Percentiles rank a stretch among this genome's conserved stretches.
Evolutionary conservation across 2,329 filamentous ascomycete species (phyloP).

Genomic region (Sporothrix globosa): DNA sequence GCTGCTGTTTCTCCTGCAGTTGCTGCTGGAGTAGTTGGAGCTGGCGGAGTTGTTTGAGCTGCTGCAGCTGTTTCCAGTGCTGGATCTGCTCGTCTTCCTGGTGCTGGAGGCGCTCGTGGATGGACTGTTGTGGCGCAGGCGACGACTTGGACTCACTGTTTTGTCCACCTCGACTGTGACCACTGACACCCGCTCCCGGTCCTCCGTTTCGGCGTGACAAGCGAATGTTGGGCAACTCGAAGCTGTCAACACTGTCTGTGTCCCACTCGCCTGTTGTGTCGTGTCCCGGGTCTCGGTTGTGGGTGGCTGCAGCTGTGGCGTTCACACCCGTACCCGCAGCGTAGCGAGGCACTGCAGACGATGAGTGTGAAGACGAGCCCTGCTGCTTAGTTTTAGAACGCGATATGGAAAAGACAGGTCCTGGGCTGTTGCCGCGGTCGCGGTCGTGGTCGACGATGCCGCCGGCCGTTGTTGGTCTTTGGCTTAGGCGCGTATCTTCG

Average conservation of each 20-base stretch:
- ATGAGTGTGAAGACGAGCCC: neutral
- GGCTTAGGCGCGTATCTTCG: neutral
- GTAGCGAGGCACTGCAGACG: constrained; percentile 25
- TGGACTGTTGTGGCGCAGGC: neutral
- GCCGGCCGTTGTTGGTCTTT: constrained; percentile 14
- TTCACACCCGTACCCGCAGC: neutral
- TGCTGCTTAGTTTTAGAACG: neutral
- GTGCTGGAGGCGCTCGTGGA: constrained; percentile 17
- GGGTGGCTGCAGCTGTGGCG: constrained; percentile 6
- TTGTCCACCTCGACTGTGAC: too few species aligned
- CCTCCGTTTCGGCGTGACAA: constrained; percentile 19
- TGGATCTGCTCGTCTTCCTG: constrained; percentile 20
- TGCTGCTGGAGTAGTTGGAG: neutral
- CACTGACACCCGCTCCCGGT: neutral
- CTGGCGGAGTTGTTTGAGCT: constrained; percentile 20
- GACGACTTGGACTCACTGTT: neutral
- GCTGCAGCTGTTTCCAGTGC: constrained; percentile 20
- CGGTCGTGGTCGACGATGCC: neutral
- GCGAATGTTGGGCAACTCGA: constrained; percentile 34
- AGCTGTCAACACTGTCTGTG: constrained; percentile 36
- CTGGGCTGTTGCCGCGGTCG: constrained; percentile 4
- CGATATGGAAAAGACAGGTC: constrained; percentile 4
- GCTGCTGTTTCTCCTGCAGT: constrained; percentile 24
- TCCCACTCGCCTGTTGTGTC: constrained; percentile 27
- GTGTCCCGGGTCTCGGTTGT: neutral